These are phyloP conservation scores for Penstemon barbatus DNA, from an alignment of 257 asterid genomes.

Conservation along the genomic window DNA sequence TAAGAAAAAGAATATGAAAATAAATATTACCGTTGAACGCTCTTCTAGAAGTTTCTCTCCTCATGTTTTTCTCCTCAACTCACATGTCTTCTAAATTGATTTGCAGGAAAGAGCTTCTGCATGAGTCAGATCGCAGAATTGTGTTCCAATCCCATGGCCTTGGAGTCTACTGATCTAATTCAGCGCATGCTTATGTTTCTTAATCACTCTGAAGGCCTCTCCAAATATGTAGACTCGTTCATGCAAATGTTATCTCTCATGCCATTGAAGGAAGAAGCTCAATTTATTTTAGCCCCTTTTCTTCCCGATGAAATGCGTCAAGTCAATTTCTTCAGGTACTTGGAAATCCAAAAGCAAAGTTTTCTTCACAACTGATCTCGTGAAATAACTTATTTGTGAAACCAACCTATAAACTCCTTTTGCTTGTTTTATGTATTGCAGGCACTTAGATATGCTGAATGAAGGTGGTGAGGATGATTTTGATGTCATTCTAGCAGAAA, in stretches of 20 bases:
- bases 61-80: slow-evolving; percentile 15
- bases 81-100: slow-evolving; percentile 18
- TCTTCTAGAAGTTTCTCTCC: slow-evolving; percentile 3
- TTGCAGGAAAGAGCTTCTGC: slow-evolving; percentile 89
- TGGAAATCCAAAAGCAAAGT: slow-evolving; percentile 9
- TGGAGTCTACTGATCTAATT: slow-evolving; percentile 65
- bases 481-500: slow-evolving; percentile 83
- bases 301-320: slow-evolving; percentile 64
- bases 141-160: slow-evolving; percentile 49
- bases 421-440: slow-evolving; percentile 36
- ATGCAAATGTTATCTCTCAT: slow-evolving; percentile 81
- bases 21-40: slow-evolving; percentile 6
- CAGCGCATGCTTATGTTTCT: slow-evolving; percentile 74
- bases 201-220: slow-evolving; percentile 80
- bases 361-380: background rate
- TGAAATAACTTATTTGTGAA: background rate
- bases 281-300: slow-evolving; percentile 70
- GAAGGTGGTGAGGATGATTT: slow-evolving; percentile 77
- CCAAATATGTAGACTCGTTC: slow-evolving; percentile 78
- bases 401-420: slow-evolving; percentile 1
- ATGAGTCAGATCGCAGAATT: slow-evolving; percentile 75
- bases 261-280: slow-evolving; percentile 63
- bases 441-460: slow-evolving; percentile 57
- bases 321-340: slow-evolving; percentile 71
- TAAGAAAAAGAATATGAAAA: background rate